Conservation (phyloP, 805 yeast species). For the Teunomyces atbi region DNA sequence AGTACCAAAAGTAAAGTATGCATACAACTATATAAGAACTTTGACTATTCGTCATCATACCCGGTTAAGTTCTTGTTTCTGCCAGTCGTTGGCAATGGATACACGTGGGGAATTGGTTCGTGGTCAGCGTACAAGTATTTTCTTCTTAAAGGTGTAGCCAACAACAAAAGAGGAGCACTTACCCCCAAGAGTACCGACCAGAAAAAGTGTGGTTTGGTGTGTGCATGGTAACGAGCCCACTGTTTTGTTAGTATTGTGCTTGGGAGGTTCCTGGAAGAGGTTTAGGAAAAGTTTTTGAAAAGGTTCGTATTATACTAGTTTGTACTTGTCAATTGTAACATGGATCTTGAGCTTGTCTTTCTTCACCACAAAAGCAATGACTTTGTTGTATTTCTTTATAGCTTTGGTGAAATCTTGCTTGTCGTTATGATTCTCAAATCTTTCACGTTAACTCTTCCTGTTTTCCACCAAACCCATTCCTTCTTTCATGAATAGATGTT, state of each 20-base stretch:
- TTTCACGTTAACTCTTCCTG: background rate
- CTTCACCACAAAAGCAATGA: too few relatives aligned
- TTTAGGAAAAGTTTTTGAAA: background rate
- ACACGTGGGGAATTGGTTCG: slow-evolving; percentile 60
- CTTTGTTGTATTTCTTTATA: too few relatives aligned
- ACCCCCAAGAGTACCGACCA: slow-evolving; percentile 62
- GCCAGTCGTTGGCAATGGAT: slow-evolving; percentile 55
- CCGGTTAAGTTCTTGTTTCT: slow-evolving; percentile 52
- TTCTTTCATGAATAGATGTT: background rate
- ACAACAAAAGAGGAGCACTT: slow-evolving; percentile 63
- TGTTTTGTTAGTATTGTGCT: slow-evolving; percentile 21
- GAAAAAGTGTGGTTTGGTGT: slow-evolving; percentile 73
- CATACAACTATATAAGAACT: slow-evolving; percentile 1
- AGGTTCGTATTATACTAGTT: background rate
- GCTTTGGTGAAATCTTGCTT: too few relatives aligned
- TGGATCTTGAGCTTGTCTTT: too few relatives aligned
- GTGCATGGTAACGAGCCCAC: slow-evolving; percentile 77
- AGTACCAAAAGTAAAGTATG: background rate
- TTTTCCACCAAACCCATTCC: background rate
- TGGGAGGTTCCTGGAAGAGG: background rate
- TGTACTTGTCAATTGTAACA: too few relatives aligned
- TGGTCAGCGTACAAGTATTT: slow-evolving; percentile 64
- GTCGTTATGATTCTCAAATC: background rate
- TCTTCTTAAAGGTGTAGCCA: slow-evolving; percentile 68
- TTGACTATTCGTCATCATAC: slow-evolving; percentile 46